Evolutionary conservation across 73 alveolate species (phyloP).

Genomic region (Paramecium sonneborni): DNA sequence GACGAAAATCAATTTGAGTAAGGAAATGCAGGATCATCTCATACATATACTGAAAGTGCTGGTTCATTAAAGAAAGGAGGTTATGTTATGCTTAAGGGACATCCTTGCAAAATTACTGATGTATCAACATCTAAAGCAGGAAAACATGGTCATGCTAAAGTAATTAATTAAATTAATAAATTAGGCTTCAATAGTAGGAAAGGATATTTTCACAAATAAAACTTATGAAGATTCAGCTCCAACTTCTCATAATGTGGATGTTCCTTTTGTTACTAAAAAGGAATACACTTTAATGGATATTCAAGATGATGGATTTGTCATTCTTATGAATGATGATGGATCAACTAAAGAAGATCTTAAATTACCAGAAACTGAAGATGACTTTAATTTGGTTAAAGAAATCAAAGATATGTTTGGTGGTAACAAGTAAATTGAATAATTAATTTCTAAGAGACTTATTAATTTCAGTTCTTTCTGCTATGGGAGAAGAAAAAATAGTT

Average conservation of each 20-base stretch:
- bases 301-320: constrained; percentile 81
- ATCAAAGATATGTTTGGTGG: constrained; percentile 73
- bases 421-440: constrained; percentile 62
- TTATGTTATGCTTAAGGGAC: constrained; percentile 85
- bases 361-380: constrained; percentile 88
- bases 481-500: constrained; percentile 85
- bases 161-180: neutral
- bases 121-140: constrained; percentile 89
- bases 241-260: constrained; percentile 89
- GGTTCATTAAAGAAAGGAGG: constrained; percentile 87
- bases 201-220: constrained; percentile 89
- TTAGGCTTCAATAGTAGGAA: constrained; percentile 88
- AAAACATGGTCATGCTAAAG: constrained; percentile 94
- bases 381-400: constrained; percentile 77
- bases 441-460: constrained; percentile 65
- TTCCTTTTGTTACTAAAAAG: constrained; percentile 86
- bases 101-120: constrained; percentile 88
- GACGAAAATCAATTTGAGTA: constrained; percentile 81
- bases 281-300: constrained; percentile 83
- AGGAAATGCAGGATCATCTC: constrained; percentile 90
- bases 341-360: constrained; percentile 85
- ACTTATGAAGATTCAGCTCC: constrained; percentile 90
- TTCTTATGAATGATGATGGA: constrained; percentile 86
- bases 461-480: constrained; percentile 84
- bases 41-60: constrained; percentile 79